These are phyloP conservation scores for Candida bentonensis DNA, from an alignment of 805 yeast species.

Conservation along the genomic window DNA sequence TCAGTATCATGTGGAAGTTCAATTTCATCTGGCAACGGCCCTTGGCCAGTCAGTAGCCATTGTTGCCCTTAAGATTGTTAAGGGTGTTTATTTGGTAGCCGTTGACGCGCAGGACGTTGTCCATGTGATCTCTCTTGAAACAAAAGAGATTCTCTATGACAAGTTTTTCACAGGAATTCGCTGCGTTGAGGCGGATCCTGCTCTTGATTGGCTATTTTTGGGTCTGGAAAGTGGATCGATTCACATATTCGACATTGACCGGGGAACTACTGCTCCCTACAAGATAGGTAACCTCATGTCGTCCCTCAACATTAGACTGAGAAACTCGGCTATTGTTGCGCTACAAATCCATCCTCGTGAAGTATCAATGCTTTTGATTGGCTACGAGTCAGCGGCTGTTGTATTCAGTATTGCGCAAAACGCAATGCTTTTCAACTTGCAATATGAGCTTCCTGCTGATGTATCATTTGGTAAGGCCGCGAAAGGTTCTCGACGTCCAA, in stretches of 20 bases:
- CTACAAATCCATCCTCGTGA: constrained; percentile 84
- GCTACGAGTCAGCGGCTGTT: constrained; percentile 57
- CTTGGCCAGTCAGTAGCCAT: constrained; percentile 29
- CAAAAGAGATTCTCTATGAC: constrained; percentile 45
- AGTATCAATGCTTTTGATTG: constrained; percentile 59
- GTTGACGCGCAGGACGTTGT: constrained; percentile 48
- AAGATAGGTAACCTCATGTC: constrained; percentile 62
- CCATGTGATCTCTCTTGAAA: constrained; percentile 53
- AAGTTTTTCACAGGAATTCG: constrained; percentile 55
- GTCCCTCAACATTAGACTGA: constrained; percentile 40
- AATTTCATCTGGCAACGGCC: constrained; percentile 36
- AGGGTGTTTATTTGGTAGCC: constrained; percentile 70
- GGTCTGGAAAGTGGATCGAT: constrained; percentile 70
- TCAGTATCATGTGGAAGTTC: constrained; percentile 63
- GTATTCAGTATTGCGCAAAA: constrained; percentile 53
- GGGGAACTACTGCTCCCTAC: constrained; percentile 51
- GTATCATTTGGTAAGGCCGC: constrained; percentile 54
- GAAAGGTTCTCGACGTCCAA: constrained; percentile 25
- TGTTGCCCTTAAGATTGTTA: constrained; percentile 41
- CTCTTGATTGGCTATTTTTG: constrained; percentile 71
- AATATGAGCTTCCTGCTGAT: constrained; percentile 50
- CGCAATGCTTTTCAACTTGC: constrained; percentile 39
- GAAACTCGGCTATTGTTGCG: constrained; percentile 48
- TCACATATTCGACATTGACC: constrained; percentile 66
- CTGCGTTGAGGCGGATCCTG: constrained; percentile 66